A percentile compares a stretch with the other conserved stretches of the same genome.
Evolutionary conservation across 2,329 filamentous ascomycete species (phyloP).

Genomic region (Metarhizium anisopliae): DNA sequence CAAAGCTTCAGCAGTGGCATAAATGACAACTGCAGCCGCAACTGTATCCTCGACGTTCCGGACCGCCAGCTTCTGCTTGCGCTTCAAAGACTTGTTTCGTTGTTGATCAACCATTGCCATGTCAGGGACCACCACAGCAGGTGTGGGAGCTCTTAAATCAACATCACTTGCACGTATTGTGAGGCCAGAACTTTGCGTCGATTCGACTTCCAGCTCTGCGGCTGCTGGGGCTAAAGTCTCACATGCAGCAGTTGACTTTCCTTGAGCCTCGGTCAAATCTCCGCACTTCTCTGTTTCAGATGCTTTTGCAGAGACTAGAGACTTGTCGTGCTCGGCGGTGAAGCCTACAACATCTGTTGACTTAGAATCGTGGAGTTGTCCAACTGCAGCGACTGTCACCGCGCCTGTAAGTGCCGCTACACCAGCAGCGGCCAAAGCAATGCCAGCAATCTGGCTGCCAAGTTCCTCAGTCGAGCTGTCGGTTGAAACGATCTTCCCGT

Average conservation of each 20-base stretch:
- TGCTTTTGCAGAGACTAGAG: not conserved
- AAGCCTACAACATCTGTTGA: not conserved
- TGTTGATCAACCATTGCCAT: conserved; percentile 27
- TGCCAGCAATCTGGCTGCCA: not conserved
- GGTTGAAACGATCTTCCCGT: not conserved
- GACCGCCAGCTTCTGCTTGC: conserved; percentile 35
- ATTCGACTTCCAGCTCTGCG: not conserved
- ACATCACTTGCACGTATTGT: conserved; percentile 6
- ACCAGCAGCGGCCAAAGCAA: not conserved
- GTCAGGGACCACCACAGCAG: conserved; percentile 37
- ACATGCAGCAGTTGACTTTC: not conserved
- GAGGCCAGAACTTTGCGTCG: not conserved
- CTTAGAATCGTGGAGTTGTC: not conserved
- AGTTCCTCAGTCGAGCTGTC: not conserved
- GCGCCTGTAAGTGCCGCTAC: not conserved
- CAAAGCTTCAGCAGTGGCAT: conserved; percentile 40
- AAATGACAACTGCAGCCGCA: conserved; percentile 45
- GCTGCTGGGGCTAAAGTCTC: not conserved
- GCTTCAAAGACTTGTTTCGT: conserved; percentile 34
- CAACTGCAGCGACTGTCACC: not conserved
- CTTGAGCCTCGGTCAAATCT: not conserved
- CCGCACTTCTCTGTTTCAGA: not conserved
- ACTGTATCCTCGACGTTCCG: conserved; percentile 42
- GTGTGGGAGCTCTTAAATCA: conserved; percentile 29
- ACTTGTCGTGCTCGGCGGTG: not conserved